Evolutionary conservation across 2,329 filamentous ascomycete genomes (phyloP), one percentile per base, ranked within the genome.

Genomic region (Pseudocercospora ulei): DNA sequence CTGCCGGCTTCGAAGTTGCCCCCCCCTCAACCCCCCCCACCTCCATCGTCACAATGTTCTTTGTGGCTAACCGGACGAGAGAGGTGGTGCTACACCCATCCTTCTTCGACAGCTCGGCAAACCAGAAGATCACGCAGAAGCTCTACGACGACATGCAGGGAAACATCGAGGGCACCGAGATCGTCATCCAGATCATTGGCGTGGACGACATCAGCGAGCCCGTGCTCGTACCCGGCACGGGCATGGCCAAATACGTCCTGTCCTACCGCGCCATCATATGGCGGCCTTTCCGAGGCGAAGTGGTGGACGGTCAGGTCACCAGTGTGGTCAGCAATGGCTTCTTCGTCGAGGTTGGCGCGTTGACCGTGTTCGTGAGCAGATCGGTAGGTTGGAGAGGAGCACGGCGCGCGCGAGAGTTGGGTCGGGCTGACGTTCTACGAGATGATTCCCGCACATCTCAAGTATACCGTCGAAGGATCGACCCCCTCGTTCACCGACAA

Each of bases 401-500:
- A n/a, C 11, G 19, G 16, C n/a, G 5, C 18, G n/a, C n/a, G n/a
- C n/a, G 26, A 36, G 16, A 8, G 20, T 14, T 23, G 29, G 7
- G 26, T n/a, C 20, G 38, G 20, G 31, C 38, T 41, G 40, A 43
- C 23, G 14, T 13, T 28, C 5, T 29, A n/a, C 7, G 24, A 92
- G 84, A 77, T 90, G 66, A 95, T 98, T 53, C 87, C 90, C 1
- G 74, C 75, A 49, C 84, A 92, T 48, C 85, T 95, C 64, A 90
- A 85, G 64, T 96, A 84, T 70, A 88, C 95, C 59, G 82, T 85
- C 30, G 94, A 94, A 55, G 87, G 88, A 35, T 94, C 88, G 23
- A 90, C 90, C n/a, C 86, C 88, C 2, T 85, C 93, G 57, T 98
- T 86, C 63, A 94, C 87, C 24, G 88, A 98, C 62, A 88, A 94